Base-by-base conservation (phyloP, 495 filamentous ascomycete species). In the Neurospora tetraspora region DNA sequence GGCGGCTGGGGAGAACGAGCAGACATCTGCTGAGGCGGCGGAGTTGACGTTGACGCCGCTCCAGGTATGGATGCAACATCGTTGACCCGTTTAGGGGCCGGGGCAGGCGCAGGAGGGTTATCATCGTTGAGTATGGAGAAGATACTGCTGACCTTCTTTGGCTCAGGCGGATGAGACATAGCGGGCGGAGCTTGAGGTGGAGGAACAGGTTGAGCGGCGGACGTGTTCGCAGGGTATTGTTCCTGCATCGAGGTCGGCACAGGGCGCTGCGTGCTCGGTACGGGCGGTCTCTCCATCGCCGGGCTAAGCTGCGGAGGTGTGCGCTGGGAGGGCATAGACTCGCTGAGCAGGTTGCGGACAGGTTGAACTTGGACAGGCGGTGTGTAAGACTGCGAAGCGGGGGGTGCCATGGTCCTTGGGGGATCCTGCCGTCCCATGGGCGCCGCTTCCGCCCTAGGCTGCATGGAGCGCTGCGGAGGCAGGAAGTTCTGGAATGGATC, bases 111-210 rank as follows among this genome's bases (percentile, higher is more conserved):
- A 12, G 83, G 78, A 12, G 83, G 80, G n/a, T 81, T 79, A 31
- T 85, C 85, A 47, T 85, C 82, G 74, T 86, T 86, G 27, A 86
- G 76, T 68, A 86, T 76, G n/a, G 83, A 81, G 81, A 85, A 84
- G 70, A 86, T 74, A n/a, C 74, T 86, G 69, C 83, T 85, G 6
- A 80, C 83, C 73, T 85, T 85, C n/a, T 81, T 77, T 14, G 72
- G 77, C 73, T 83, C 81, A 0, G 81, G 75, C 4, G 81, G 78
- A 16, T 80, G 81, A 34, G 81, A 45, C 2, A 81, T 73, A 4
- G 81, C 68, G 43, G 81, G 69, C 37, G 79, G 71, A 47, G 75
- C 70, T n/a, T 77, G 75, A 6, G 81, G 77, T 8, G 79, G 77
- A 12, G 80, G 79, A 7, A 79, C 72, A 4, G 80, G 78, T 43